Conservation (phyloP, 352 stramenopile genomes). For the Pythium rhizo-oryzae region DNA sequence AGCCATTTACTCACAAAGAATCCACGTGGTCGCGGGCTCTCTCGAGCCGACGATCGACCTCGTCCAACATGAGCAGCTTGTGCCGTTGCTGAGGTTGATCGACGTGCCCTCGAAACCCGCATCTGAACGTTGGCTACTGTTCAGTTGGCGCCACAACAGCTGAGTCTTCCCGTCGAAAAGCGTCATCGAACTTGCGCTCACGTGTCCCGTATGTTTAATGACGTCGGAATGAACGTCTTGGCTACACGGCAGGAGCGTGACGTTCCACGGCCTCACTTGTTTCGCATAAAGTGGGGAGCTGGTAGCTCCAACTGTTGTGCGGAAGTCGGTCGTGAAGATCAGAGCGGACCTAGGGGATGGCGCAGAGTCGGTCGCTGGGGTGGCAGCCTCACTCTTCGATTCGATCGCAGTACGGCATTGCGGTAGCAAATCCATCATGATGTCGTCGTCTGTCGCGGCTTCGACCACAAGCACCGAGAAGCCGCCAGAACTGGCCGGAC, state of each 20-base stretch:
- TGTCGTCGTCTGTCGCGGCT: not conserved
- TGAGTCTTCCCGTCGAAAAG: not conserved
- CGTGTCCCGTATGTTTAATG: not conserved
- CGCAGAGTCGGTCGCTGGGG: not conserved
- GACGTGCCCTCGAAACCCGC: not conserved
- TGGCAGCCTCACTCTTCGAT: not conserved
- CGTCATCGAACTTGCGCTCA: not conserved
- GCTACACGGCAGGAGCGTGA: constrained; percentile 2
- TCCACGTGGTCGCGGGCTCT: constrained; percentile 11
- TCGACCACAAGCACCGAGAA: constrained; percentile 18
- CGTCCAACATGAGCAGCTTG: constrained; percentile 21
- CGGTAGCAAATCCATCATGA: constrained; percentile 12
- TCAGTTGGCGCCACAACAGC: not conserved
- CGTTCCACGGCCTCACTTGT: constrained; percentile 9
- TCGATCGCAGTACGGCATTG: constrained; percentile 6
- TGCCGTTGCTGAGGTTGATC: not conserved
- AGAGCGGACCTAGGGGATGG: not conserved
- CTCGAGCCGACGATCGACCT: not conserved
- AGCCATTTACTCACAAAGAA: constrained; percentile 10
- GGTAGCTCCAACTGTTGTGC: not conserved
- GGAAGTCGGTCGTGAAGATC: constrained; percentile 21
- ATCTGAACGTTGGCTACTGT: not conserved
- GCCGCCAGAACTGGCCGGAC: not conserved
- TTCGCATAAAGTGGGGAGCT: not conserved
- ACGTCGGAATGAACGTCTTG: not conserved